phyloP scores from a whole-genome alignment of 257 asterid genomes.

The Solanum infundibuliforme region DNA sequence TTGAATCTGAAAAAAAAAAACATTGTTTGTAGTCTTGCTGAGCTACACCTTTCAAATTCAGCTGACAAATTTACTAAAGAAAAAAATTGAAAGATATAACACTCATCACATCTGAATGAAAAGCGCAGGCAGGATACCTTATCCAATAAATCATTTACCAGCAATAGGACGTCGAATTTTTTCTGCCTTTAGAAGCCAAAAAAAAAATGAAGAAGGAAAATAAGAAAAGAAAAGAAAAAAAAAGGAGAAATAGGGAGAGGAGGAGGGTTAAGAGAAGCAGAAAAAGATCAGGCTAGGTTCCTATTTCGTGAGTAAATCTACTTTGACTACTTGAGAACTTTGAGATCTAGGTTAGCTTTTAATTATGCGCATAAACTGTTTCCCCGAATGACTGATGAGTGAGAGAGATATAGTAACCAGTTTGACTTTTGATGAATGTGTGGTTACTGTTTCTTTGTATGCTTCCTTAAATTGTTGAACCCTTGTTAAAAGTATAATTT shows the following conservation, averaged over 20 bases:
- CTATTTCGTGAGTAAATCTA: neutral
- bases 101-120: neutral
- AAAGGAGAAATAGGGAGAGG: neutral
- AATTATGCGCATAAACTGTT: neutral
- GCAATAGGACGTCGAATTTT: neutral
- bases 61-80: neutral
- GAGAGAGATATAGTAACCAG: neutral
- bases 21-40: neutral
- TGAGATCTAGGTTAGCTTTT: neutral
- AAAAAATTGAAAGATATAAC: neutral
- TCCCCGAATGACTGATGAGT: neutral
- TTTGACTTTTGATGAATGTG: neutral
- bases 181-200: neutral
- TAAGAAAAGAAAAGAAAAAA: neutral
- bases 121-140: neutral
- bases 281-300: neutral
- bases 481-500: neutral
- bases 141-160: neutral
- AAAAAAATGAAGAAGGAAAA: neutral
- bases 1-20: neutral
- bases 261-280: neutral
- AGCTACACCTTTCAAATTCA: neutral
- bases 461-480: neutral
- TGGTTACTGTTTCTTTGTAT: neutral
- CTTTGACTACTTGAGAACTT: neutral